These are phyloP conservation scores for Hanseniaspora pseudoguilliermondii DNA, from an alignment of 805 yeast genomes.

Conservation along the genomic window DNA sequence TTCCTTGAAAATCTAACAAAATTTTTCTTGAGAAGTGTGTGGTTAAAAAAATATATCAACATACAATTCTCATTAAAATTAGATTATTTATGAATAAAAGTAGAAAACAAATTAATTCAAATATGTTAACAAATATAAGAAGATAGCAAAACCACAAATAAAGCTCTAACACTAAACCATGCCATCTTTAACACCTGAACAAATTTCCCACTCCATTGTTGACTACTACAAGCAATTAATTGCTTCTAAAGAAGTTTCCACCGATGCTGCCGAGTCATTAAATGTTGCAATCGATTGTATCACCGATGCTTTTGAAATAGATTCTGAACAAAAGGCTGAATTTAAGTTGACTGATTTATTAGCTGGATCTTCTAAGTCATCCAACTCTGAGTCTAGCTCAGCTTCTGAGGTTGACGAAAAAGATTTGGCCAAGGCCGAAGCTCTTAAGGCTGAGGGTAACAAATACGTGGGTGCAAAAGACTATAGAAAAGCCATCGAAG, in stretches of 20 bases:
- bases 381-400: constrained; percentile 31
- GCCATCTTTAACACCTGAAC: constrained; percentile 34
- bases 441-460: constrained; percentile 76
- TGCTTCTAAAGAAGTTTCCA: constrained; percentile 48
- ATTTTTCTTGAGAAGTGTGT: too few relatives aligned
- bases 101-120: not conserved
- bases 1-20: not conserved
- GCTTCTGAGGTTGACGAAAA: constrained; percentile 37
- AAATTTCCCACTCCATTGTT: constrained; percentile 60
- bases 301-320: constrained; percentile 68
- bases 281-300: constrained; percentile 92
- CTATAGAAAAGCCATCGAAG: constrained; percentile 55
- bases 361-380: constrained; percentile 23
- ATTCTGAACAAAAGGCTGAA: constrained; percentile 34
- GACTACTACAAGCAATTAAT: constrained; percentile 53
- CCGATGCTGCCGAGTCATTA: constrained; percentile 74
- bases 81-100: not conserved
- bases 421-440: constrained; percentile 63
- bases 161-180: constrained; percentile 19
- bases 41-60: not conserved
- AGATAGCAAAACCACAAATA: not conserved
- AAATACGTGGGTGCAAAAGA: constrained; percentile 70
- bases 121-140: not conserved
- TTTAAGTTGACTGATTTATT: constrained; percentile 32
- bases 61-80: not conserved